Conservation (phyloP, 176 grass and related monocot species). For the Secale cereale region DNA sequence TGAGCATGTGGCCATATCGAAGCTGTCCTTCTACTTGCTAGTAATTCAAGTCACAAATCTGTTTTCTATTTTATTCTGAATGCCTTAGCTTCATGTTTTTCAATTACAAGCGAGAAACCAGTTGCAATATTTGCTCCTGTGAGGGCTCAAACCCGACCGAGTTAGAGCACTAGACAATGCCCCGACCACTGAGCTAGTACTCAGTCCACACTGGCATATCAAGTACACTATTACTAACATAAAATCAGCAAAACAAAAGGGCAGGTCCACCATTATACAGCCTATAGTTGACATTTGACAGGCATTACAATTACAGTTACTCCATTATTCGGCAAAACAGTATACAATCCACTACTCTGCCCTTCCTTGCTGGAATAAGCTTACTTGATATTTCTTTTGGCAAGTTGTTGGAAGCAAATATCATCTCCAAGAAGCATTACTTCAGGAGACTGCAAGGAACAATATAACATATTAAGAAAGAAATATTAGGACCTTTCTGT, state of each 20-base stretch:
- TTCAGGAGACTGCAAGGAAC: slow-evolving; percentile 27
- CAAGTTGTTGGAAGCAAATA: slow-evolving; percentile 25
- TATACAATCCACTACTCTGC: slow-evolving; percentile 4
- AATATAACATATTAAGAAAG: slow-evolving; percentile 1
- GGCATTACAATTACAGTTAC: slow-evolving; percentile 16
- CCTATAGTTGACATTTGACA: slow-evolving; percentile 11
- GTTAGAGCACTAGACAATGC: background rate
- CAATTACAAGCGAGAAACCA: background rate
- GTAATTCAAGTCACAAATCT: background rate
- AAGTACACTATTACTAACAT: slow-evolving; percentile 14
- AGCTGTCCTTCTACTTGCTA: slow-evolving; percentile 1
- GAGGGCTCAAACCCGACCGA: background rate
- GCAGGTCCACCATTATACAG: slow-evolving; percentile 5
- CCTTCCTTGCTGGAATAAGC: slow-evolving; percentile 20
- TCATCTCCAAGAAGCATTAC: slow-evolving; percentile 16
- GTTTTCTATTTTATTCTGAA: background rate
- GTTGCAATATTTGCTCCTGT: background rate
- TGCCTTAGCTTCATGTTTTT: background rate
- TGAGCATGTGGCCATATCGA: slow-evolving; percentile 6
- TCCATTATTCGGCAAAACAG: slow-evolving; percentile 16
- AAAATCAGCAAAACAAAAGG: slow-evolving; percentile 38
- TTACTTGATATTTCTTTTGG: slow-evolving; percentile 35
- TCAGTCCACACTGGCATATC: background rate
- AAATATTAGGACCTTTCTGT: background rate
- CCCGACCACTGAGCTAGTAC: background rate